Base-by-base conservation (phyloP, 768 basidiomycete genomes). In the Lactarius trivialis region DNA sequence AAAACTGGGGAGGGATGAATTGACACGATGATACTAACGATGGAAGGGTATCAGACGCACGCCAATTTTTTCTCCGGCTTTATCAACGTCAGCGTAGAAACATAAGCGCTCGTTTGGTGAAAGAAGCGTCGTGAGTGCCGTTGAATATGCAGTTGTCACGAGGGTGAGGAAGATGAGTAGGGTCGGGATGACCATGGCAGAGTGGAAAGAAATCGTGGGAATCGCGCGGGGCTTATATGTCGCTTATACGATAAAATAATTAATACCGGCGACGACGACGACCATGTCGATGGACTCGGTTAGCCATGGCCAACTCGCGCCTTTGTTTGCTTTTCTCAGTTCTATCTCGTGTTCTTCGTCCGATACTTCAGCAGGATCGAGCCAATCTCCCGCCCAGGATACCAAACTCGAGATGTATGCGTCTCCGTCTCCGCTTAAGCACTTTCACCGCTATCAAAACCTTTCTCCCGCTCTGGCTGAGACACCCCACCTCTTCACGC, bases 71-170 rank as follows among this genome's bases (percentile, higher is more conserved):
- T 93, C 89, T 60, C 92, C 91, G 1, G 83, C 85, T 79, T 95
- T 96, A 79, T 99, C 97, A 24, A 96, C 95, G 71, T 95, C 92
- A 7, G 93, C 91, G 69, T 91, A 98, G 75, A 97, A 98, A 75
- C 97, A 99, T 68, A 89, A 73, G 37, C 89, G 80, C 69, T 92
- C 88, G 68, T 91, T 93, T 1, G 91, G 83, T 17, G 81, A 75
- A 65, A 93, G 85, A 24, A 84, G 74, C 3, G 91, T 94, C 8
- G 93, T 93, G 43, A 96, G 75, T 0, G 93, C 90, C 0, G 88
- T 82, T 14, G 82, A 85, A 62, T 67, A 64, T 32, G 65, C 68
- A 4, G 63, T 61, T 24, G 64, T 33, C 1, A 67, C 39, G 37
- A 74, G 36, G 69, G 48, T 56, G 60, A 68, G 52, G 70, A 57